Conservation (phyloP, 2,329 filamentous ascomycete genomes). For the Sphaerulina vaccinii region DNA sequence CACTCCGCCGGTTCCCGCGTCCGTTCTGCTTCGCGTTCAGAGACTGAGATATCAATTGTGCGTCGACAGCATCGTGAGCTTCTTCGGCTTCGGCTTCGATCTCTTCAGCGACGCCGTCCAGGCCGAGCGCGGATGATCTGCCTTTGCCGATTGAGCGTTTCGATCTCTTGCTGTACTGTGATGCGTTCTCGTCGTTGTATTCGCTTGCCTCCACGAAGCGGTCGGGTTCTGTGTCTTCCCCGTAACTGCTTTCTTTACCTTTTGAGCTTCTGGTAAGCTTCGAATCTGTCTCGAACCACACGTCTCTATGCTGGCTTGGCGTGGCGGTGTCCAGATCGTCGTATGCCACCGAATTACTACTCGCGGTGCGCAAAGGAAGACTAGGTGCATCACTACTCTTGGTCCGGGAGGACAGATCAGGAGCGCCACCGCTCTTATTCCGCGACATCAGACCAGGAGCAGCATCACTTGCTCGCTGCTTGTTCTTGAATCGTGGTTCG, state of each 20-base stretch:
- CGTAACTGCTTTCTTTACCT: constrained; percentile 16
- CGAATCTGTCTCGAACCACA: constrained; percentile 22
- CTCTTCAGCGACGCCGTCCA: constrained; percentile 24
- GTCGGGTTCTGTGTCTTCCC: constrained; percentile 21
- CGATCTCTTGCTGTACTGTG: constrained; percentile 10
- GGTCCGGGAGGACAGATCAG: neutral
- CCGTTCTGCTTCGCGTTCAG: constrained; percentile 16
- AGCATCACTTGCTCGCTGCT: constrained; percentile 21
- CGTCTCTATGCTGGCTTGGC: constrained; percentile 20
- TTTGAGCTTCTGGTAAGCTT: constrained; percentile 19
- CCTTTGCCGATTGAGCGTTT: constrained; percentile 21
- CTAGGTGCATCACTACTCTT: neutral
- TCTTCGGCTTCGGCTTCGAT: constrained; percentile 15
- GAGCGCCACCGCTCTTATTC: too few species aligned
- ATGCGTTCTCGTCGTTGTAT: constrained; percentile 11
- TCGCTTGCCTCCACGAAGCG: constrained; percentile 22
- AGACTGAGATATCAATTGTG: constrained; percentile 12
- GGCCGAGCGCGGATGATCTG: constrained; percentile 16
- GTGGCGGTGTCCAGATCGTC: constrained; percentile 10
- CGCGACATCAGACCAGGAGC: neutral
- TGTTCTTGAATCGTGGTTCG: constrained; percentile 27
- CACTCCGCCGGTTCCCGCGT: constrained; percentile 20
- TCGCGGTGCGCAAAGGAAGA: constrained; percentile 2
- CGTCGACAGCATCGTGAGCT: constrained; percentile 9
- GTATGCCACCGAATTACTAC: constrained; percentile 9